These are phyloP conservation scores for Kwoniella sp. DNA, from an alignment of 768 basidiomycete species.

Conservation along the genomic window DNA sequence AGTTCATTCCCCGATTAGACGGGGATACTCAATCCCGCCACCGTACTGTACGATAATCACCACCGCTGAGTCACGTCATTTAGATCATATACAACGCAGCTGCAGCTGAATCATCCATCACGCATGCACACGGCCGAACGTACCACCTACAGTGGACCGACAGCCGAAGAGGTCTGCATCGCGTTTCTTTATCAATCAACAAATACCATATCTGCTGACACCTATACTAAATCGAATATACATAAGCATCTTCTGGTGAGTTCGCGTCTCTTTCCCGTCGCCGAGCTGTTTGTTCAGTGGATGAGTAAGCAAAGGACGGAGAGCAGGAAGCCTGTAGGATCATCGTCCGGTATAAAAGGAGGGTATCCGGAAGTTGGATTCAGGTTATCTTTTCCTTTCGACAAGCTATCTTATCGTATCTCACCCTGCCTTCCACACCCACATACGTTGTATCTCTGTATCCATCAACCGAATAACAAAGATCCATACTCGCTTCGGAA, in stretches of 20 bases:
- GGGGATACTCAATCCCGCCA: too few species aligned
- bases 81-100: neutral
- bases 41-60: too few species aligned
- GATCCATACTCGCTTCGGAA: too few species aligned
- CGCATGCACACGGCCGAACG: neutral
- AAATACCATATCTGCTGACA: neutral
- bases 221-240: neutral
- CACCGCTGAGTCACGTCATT: slow-evolving; percentile 1
- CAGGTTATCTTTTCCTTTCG: too few species aligned
- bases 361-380: neutral
- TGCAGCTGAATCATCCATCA: neutral
- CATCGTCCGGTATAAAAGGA: neutral
- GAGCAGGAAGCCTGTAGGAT: neutral
- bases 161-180: too few species aligned
- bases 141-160: too few species aligned
- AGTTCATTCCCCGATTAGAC: neutral
- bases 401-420: too few species aligned
- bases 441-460: too few species aligned
- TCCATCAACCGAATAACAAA: too few species aligned
- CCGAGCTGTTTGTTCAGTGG: neutral
- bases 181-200: neutral
- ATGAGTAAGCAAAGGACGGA: neutral
- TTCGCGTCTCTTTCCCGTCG: slow-evolving; percentile 1
- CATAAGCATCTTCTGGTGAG: slow-evolving; percentile 15
- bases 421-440: too few species aligned